phyloP scores from a whole-genome alignment of 139 green algal species.

The Haematococcus sp. region DNA sequence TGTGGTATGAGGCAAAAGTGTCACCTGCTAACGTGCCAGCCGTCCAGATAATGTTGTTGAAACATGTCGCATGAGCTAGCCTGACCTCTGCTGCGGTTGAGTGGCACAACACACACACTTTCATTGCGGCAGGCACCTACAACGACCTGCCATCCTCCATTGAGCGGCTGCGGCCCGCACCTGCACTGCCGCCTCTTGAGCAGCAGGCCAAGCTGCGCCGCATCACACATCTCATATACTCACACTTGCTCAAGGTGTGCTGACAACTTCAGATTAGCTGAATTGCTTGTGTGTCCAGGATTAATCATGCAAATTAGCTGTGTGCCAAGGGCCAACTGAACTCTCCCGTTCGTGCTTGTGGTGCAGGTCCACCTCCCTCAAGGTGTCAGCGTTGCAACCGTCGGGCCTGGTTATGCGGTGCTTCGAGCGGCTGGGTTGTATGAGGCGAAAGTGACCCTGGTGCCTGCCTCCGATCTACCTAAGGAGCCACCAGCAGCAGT shows the following conservation, averaged over 20 bases:
- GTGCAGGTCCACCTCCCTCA: conserved; percentile 24
- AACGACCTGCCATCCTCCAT: conserved; percentile 40
- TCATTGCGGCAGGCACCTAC: conserved; percentile 35
- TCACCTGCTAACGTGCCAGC: no score
- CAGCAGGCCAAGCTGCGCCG: conserved; percentile 25
- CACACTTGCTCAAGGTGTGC: conserved; percentile 23
- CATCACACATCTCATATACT: conserved; percentile 42
- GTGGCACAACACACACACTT: no score
- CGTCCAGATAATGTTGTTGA: no score
- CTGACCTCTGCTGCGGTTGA: no score
- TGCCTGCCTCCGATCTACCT: conserved; percentile 18
- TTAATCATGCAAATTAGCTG: no score
- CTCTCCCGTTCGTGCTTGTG: no score
- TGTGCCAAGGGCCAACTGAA: no score
- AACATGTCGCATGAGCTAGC: no score
- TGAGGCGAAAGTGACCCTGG: conserved; percentile 38
- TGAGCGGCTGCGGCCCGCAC: conserved; percentile 17
- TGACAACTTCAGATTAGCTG: not conserved
- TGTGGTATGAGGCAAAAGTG: no score
- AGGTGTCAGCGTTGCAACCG: conserved; percentile 12
- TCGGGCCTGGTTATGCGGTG: conserved; percentile 22
- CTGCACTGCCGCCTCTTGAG: not conserved
- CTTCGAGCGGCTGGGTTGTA: conserved; percentile 36
- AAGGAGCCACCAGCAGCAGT: not conserved
- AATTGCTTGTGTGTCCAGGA: not conserved